A percentile compares a stretch with the other conserved stretches of the same genome.
These are phyloP conservation scores for Hydnomerulius pinastri DNA, from an alignment of 768 basidiomycete species.

Conservation along the genomic window DNA sequence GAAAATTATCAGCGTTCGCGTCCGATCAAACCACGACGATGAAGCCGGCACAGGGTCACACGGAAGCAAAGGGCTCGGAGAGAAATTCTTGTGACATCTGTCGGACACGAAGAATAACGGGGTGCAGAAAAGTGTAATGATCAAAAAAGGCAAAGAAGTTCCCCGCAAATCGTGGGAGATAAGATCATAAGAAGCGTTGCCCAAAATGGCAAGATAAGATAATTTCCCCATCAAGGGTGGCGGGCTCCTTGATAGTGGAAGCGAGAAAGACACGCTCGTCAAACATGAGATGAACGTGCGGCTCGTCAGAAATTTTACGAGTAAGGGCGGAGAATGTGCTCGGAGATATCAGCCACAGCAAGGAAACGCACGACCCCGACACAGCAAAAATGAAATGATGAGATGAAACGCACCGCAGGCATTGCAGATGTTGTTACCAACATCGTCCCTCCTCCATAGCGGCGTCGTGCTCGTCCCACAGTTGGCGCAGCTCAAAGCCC, in stretches of 20 bases:
- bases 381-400: slow-evolving; percentile 26
- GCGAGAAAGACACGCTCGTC: slow-evolving; percentile 18
- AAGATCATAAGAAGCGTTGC: slow-evolving; percentile 25
- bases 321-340: slow-evolving; percentile 8
- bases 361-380: slow-evolving; percentile 20
- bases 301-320: slow-evolving; percentile 21
- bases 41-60: slow-evolving; percentile 1
- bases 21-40: slow-evolving; percentile 5
- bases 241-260: slow-evolving; percentile 16
- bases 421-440: slow-evolving; percentile 93
- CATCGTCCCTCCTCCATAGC: slow-evolving; percentile 86
- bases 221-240: slow-evolving; percentile 11
- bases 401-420: slow-evolving; percentile 75
- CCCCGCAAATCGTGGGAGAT: slow-evolving; percentile 14
- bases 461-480: slow-evolving; percentile 90
- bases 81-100: not conserved
- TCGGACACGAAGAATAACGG: slow-evolving; percentile 1
- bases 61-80: not conserved
- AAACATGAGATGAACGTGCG: slow-evolving; percentile 25
- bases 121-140: slow-evolving; percentile 10
- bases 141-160: slow-evolving; percentile 26
- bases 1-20: slow-evolving; percentile 14
- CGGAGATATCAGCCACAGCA: slow-evolving; percentile 13
- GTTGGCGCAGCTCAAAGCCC: slow-evolving; percentile 82
- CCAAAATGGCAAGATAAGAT: slow-evolving; percentile 25